Conservation (phyloP, 352 stramenopile species). For the Globisporangium irregulare region DNA sequence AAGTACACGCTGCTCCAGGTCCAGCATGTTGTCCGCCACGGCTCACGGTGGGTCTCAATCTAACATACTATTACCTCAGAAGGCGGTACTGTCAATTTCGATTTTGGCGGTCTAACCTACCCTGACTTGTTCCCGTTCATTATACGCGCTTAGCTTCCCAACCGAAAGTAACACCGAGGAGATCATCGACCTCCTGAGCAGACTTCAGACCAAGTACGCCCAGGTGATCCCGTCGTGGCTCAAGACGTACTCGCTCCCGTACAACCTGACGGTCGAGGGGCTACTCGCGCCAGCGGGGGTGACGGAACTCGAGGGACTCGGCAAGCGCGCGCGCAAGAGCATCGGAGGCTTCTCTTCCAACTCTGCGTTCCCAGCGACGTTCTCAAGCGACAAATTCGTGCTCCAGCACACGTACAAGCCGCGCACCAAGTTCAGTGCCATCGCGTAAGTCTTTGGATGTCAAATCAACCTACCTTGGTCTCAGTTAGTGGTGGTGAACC, state of each 20-base stretch:
- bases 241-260: slow-evolving; percentile 52
- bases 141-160: slow-evolving; percentile 30
- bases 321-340: slow-evolving; percentile 26
- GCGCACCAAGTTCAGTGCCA: slow-evolving; percentile 55
- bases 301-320: slow-evolving; percentile 37
- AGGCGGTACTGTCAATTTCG: too few species aligned
- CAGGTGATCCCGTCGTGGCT: slow-evolving; percentile 46
- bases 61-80: too few species aligned
- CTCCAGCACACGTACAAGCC: slow-evolving; percentile 59
- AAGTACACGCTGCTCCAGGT: slow-evolving; percentile 36
- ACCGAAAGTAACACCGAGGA: slow-evolving; percentile 46
- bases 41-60: slow-evolving; percentile 16
- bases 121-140: too few species aligned
- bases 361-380: slow-evolving; percentile 17
- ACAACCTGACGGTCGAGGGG: slow-evolving; percentile 49
- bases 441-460: slow-evolving; percentile 28
- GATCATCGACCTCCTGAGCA: slow-evolving; percentile 37
- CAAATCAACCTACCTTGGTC: neutral
- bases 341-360: too few species aligned
- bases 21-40: slow-evolving; percentile 53
- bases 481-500: neutral
- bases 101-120: too few species aligned
- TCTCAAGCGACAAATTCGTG: slow-evolving; percentile 32
- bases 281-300: slow-evolving; percentile 33
- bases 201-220: slow-evolving; percentile 42